Evolutionary conservation across 1,139 yeast genomes (phyloP).

Genomic region (Citeromyces siamensis): DNA sequence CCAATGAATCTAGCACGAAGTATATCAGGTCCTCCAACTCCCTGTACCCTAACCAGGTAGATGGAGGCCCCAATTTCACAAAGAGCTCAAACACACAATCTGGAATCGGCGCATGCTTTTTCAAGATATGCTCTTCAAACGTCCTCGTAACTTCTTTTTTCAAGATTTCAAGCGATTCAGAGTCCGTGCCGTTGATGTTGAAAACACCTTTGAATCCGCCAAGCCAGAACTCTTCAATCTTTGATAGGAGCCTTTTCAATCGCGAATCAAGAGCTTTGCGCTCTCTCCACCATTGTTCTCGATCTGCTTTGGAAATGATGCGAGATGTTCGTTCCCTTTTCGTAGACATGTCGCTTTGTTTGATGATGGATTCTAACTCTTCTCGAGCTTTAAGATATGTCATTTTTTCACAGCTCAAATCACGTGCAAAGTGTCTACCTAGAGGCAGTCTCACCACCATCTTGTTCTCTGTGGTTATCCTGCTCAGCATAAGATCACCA

Average conservation of each 20-base stretch:
- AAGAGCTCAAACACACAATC: slow-evolving; percentile 40
- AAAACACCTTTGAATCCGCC: slow-evolving; percentile 73
- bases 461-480: slow-evolving; percentile 18
- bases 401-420: neutral
- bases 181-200: slow-evolving; percentile 13
- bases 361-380: slow-evolving; percentile 38
- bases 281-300: slow-evolving; percentile 69
- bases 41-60: slow-evolving; percentile 21
- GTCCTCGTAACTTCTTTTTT: no score
- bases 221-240: slow-evolving; percentile 59
- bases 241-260: slow-evolving; percentile 38
- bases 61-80: slow-evolving; percentile 29
- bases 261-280: slow-evolving; percentile 51
- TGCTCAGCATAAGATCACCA: slow-evolving; percentile 45
- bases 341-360: slow-evolving; percentile 51
- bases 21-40: slow-evolving; percentile 52
- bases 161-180: no score
- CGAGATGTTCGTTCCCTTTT: slow-evolving; percentile 33
- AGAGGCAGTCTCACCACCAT: slow-evolving; percentile 31
- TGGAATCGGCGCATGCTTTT: slow-evolving; percentile 21
- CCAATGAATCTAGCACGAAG: slow-evolving; percentile 46
- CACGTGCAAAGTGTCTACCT: slow-evolving; percentile 21
- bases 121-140: no score
- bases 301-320: slow-evolving; percentile 45
- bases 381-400: neutral